These are phyloP conservation scores for Trichoderma gamsii DNA, from an alignment of 495 filamentous ascomycete genomes.

Conservation along the genomic window DNA sequence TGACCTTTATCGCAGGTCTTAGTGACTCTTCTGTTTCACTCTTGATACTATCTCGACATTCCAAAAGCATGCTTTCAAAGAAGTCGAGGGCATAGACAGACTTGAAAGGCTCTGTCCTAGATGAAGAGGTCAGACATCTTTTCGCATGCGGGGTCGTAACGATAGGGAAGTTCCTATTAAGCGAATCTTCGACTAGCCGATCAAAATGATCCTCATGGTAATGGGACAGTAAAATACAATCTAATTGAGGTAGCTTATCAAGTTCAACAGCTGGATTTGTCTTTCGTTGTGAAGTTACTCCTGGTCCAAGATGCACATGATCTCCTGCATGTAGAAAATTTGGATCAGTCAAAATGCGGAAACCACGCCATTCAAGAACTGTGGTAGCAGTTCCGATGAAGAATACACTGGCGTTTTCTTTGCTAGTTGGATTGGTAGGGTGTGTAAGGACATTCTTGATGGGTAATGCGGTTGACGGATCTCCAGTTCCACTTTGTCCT, in stretches of 20 bases:
- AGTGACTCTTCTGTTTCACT: neutral
- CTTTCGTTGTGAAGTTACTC: constrained; percentile 45
- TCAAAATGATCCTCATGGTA: constrained; percentile 68
- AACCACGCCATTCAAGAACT: constrained; percentile 56
- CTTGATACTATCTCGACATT: neutral
- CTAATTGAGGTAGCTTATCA: constrained; percentile 54
- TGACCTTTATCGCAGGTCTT: constrained; percentile 45
- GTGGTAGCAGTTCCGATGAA: constrained; percentile 66
- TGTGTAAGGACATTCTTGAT: no score
- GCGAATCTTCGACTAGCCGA: constrained; percentile 49
- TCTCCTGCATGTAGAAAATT: constrained; percentile 68
- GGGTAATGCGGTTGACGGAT: no score
- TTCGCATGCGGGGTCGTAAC: constrained; percentile 61
- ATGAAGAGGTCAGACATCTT: constrained; percentile 35
- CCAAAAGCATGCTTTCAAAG: constrained; percentile 48
- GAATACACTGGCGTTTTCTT: constrained; percentile 29
- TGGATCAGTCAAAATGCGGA: constrained; percentile 62
- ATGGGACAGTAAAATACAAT: constrained; percentile 57
- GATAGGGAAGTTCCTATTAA: constrained; percentile 55
- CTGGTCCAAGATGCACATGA: constrained; percentile 62
- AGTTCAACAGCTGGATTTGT: constrained; percentile 59
- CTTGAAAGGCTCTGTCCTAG: constrained; percentile 33
- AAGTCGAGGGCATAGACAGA: constrained; percentile 40
- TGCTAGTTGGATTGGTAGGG: no score
- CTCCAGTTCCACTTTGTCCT: no score